Percentiles rank a stretch among this genome's conserved stretches.
Conservation (phyloP, 2,329 filamentous ascomycete species). For the Huntiella decipiens region DNA sequence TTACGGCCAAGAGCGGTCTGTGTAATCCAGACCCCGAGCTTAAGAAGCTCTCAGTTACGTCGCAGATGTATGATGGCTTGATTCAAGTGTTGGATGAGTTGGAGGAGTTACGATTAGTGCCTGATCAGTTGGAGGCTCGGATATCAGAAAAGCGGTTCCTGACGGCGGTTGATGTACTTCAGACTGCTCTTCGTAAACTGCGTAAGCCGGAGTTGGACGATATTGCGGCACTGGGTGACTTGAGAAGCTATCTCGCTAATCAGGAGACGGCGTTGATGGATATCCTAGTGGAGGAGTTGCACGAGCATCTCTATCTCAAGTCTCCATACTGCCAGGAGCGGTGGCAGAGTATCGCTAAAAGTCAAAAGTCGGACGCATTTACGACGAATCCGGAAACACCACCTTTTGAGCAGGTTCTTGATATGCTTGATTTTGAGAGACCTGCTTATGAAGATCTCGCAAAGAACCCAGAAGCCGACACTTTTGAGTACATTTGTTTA, state of each 20-base stretch:
- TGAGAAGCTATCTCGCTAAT: slow-evolving; percentile 75
- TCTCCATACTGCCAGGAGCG: slow-evolving; percentile 93
- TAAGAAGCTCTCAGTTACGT: slow-evolving; percentile 70
- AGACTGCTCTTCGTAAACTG: slow-evolving; percentile 68
- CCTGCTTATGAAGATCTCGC: slow-evolving; percentile 66
- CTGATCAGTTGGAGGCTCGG: slow-evolving; percentile 78
- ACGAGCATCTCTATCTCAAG: slow-evolving; percentile 93
- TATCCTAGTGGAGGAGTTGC: slow-evolving; percentile 89
- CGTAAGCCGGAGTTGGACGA: slow-evolving; percentile 76
- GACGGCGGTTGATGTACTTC: slow-evolving; percentile 77
- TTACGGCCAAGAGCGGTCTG: slow-evolving; percentile 60
- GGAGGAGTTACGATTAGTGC: slow-evolving; percentile 73
- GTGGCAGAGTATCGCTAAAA: slow-evolving; percentile 68
- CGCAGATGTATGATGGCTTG: slow-evolving; percentile 78
- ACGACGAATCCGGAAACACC: slow-evolving; percentile 26
- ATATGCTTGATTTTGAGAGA: slow-evolving; percentile 39
- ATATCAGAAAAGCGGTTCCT: slow-evolving; percentile 95
- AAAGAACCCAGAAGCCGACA: slow-evolving; percentile 87
- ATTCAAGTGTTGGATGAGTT: slow-evolving; percentile 67
- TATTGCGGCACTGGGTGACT: slow-evolving; percentile 72
- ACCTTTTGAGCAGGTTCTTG: slow-evolving; percentile 41
- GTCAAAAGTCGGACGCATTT: slow-evolving; percentile 36
- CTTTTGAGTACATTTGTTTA: slow-evolving; percentile 79
- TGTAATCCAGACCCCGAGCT: slow-evolving; percentile 77
- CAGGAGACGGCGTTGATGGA: slow-evolving; percentile 86